Evolutionary conservation across 495 filamentous ascomycete genomes (phyloP).

Genomic region (Trichocladium uniseriatum): DNA sequence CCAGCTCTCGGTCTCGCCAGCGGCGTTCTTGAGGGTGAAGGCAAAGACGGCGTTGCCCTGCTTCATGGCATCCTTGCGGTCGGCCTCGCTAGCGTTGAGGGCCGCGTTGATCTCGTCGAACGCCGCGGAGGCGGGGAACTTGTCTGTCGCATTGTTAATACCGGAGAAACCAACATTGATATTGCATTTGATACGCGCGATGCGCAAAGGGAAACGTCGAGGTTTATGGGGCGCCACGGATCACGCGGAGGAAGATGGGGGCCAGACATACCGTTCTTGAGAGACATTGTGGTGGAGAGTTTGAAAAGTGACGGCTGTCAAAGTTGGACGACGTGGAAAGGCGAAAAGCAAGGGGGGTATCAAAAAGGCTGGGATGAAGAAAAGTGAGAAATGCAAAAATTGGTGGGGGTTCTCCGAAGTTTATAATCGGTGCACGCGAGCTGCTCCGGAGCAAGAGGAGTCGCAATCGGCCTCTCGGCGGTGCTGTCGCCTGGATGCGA

Average conservation of each 20-base stretch:
- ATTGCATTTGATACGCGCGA: no score
- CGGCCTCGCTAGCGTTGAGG: constrained; percentile 57
- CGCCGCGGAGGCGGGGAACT: constrained; percentile 81
- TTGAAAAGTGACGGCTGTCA: background rate
- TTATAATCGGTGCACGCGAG: background rate
- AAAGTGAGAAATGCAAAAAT: background rate
- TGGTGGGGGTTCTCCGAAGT: background rate
- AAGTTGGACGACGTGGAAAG: no score
- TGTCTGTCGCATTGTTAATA: constrained; percentile 42
- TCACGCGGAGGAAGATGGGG: background rate
- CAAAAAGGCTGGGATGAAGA: background rate
- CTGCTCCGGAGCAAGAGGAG: constrained; percentile 2
- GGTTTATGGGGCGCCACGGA: background rate
- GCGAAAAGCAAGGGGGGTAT: background rate
- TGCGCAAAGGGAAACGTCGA: no score
- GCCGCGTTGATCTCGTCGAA: constrained; percentile 81
- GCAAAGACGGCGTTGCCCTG: constrained; percentile 79
- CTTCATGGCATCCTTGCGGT: constrained; percentile 80
- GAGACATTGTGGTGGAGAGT: constrained; percentile 53
- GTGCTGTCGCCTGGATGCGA: constrained; percentile 12
- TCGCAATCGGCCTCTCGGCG: background rate
- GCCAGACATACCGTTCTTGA: constrained; percentile 59
- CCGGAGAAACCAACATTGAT: no score
- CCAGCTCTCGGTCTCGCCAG: constrained; percentile 74
- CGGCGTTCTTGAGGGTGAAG: constrained; percentile 83